These are phyloP conservation scores for Fusarium sambucinum DNA, from an alignment of 2,329 filamentous ascomycete species.

Conservation along the genomic window DNA sequence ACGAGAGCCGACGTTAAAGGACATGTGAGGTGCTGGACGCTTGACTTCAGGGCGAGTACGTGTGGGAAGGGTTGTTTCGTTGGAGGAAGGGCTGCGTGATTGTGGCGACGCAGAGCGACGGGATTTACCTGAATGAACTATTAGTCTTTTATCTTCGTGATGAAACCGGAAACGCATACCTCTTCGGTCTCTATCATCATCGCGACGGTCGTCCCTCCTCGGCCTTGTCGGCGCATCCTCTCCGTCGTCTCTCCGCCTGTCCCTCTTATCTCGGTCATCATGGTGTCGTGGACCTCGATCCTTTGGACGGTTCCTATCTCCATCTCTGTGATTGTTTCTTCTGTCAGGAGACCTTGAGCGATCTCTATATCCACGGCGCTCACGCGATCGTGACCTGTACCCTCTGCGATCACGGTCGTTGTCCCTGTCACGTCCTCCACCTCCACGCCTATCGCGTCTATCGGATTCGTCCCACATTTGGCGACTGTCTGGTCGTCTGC, in stretches of 20 bases:
- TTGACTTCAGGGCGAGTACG: constrained; percentile 49
- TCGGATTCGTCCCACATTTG: constrained; percentile 71
- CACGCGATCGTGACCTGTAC: constrained; percentile 53
- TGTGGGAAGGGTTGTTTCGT: constrained; percentile 51
- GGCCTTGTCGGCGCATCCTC: constrained; percentile 38
- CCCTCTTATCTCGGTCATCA: constrained; percentile 44
- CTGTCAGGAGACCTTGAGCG: constrained; percentile 54
- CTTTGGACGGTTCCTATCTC: constrained; percentile 50
- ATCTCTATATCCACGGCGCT: constrained; percentile 52
- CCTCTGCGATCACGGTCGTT: constrained; percentile 51
- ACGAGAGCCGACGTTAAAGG: constrained; percentile 51
- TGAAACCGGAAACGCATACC: constrained; percentile 30
- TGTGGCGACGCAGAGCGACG: constrained; percentile 57
- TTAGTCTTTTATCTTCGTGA: constrained; percentile 1
- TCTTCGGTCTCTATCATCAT: constrained; percentile 46
- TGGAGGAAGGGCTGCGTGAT: constrained; percentile 40
- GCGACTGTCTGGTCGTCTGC: constrained; percentile 63
- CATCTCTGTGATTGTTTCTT: constrained; percentile 56
- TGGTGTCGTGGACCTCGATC: constrained; percentile 51
- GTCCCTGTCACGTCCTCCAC: constrained; percentile 48
- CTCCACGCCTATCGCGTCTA: constrained; percentile 53
- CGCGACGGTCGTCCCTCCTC: constrained; percentile 44
- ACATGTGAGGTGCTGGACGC: constrained; percentile 47
- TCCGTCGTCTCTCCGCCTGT: constrained; percentile 46
- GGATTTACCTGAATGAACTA: constrained; percentile 40